A percentile compares a stretch with the other conserved stretches of the same genome.
These are phyloP conservation scores for Penicillium parvum DNA, from an alignment of 495 filamentous ascomycete genomes.

Conservation along the genomic window DNA sequence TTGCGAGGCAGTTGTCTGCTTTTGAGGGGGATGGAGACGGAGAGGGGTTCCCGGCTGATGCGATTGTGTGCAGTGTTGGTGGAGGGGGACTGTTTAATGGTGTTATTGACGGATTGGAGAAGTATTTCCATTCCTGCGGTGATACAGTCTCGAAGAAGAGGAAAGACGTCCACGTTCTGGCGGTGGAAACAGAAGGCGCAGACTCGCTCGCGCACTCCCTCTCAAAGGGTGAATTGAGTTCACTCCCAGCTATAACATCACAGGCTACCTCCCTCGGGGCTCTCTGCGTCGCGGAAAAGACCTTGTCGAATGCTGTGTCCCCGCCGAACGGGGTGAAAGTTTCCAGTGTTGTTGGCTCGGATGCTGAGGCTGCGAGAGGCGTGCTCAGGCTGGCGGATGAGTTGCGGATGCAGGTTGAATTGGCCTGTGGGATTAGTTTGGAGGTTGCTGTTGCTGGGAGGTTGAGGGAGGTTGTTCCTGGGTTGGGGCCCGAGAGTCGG, in stretches of 20 bases:
- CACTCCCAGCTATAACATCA: conserved; percentile 67
- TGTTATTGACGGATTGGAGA: conserved; percentile 61
- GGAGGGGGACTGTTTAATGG: conserved; percentile 84
- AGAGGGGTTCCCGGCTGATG: conserved; percentile 46
- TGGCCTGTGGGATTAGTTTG: conserved; percentile 75
- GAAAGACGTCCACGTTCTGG: conserved; percentile 54
- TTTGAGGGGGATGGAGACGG: conserved; percentile 10
- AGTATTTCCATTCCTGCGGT: too few species aligned
- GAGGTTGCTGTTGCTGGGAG: conserved; percentile 43
- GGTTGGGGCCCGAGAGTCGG: conserved; percentile 52
- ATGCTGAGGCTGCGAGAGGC: conserved; percentile 73
- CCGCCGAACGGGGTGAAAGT: conserved; percentile 44
- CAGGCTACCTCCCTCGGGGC: conserved; percentile 76
- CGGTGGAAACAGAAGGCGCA: conserved; percentile 74
- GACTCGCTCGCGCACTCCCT: conserved; percentile 61
- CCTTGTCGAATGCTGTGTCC: conserved; percentile 55
- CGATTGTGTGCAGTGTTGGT: conserved; percentile 75
- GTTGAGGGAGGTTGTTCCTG: conserved; percentile 52
- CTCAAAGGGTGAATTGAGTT: conserved; percentile 49
- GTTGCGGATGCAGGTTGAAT: conserved; percentile 69
- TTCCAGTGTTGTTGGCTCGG: conserved; percentile 61
- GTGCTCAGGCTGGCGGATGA: conserved; percentile 72
- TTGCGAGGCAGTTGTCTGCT: conserved; percentile 51
- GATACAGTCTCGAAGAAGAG: not conserved
- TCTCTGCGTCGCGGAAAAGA: conserved; percentile 57